Evolutionary conservation across 768 basidiomycete species (phyloP).

Genomic region (Phylloporus sp.): DNA sequence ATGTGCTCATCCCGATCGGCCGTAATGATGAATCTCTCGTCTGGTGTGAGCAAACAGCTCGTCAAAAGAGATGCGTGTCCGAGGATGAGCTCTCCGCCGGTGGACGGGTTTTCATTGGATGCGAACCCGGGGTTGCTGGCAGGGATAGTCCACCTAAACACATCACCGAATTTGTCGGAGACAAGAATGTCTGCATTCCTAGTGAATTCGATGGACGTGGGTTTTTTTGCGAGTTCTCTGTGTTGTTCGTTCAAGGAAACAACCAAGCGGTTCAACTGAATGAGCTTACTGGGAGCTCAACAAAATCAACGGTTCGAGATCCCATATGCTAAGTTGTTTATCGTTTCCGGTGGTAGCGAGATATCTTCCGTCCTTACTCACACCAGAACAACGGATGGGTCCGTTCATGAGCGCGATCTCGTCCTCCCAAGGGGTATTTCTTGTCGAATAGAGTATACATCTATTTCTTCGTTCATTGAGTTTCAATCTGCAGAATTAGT

Average conservation of each 20-base stretch:
- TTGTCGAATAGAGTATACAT: conserved; percentile 43
- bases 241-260: not conserved
- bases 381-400: conserved; percentile 55
- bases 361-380: conserved; percentile 42
- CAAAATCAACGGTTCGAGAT: conserved; percentile 50
- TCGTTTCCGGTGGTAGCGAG: conserved; percentile 72
- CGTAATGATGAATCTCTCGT: conserved; percentile 76
- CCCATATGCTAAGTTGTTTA: conserved; percentile 79
- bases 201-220: conserved; percentile 67
- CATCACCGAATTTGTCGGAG: conserved; percentile 94
- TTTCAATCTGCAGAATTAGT: conserved; percentile 3
- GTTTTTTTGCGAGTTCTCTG: conserved; percentile 82
- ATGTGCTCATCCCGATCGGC: conserved; percentile 96
- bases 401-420: conserved; percentile 41
- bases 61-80: conserved; percentile 91
- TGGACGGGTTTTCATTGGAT: conserved; percentile 68
- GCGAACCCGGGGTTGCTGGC: conserved; percentile 37
- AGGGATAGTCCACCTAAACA: conserved; percentile 60
- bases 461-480: conserved; percentile 45
- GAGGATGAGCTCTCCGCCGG: conserved; percentile 61
- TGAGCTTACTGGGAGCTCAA: conserved; percentile 57
- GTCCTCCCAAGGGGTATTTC: conserved; percentile 29
- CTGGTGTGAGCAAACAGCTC: conserved; percentile 58
- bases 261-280: not conserved
- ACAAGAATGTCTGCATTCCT: conserved; percentile 65